Base-by-base conservation (phyloP, 2,329 filamentous ascomycete species). In the Monascus ruber region DNA sequence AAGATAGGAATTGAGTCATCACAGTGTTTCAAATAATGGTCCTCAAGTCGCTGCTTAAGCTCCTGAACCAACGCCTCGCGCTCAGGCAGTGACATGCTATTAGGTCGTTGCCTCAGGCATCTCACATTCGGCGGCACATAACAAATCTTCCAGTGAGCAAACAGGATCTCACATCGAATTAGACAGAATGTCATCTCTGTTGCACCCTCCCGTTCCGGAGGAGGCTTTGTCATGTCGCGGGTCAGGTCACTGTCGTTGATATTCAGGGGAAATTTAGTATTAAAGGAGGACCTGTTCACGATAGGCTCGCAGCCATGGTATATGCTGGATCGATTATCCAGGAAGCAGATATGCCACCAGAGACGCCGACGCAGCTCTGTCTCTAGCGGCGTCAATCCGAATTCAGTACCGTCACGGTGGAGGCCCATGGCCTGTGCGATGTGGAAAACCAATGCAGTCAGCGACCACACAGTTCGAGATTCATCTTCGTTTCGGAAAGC, bases 1-100 rank as follows among this genome's bases (percentile, higher is more conserved):
- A 77, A 78, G 1, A 85, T 62, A 0, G 73, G 68, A 35, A 74
- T 58, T n/a, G 45, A 63, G 52, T 70, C 66, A 40, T 73, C 59
- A 37, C 70, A 71, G 41, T 77, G 65, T 31, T 62, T 61, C 11
- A 79, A 59, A 46, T 77, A 77, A 38, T 69, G 70, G 31, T 69
- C 59, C 47, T 79, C 72, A 10, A 79, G 62, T 10, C 65, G 66
- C 28, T 68, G 64, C 41, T 74, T 73, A 26, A 74, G 62, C 3
- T 70, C 63, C 34, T 76, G 64, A 10, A 79, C 66, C 55, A 73
- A 48, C 11, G 56, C 56, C 36, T 65, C 62, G 39, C 64, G 66
- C 7, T 61, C 56, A 28, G 64, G 55, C 1, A 61, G 17, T 17
- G 17, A 17, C 17, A 17, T 17, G 17, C 17, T 17, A 17, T 17